Conservation (phyloP, 2,329 filamentous ascomycete genomes). For the Pseudogymnoascus sp. region DNA sequence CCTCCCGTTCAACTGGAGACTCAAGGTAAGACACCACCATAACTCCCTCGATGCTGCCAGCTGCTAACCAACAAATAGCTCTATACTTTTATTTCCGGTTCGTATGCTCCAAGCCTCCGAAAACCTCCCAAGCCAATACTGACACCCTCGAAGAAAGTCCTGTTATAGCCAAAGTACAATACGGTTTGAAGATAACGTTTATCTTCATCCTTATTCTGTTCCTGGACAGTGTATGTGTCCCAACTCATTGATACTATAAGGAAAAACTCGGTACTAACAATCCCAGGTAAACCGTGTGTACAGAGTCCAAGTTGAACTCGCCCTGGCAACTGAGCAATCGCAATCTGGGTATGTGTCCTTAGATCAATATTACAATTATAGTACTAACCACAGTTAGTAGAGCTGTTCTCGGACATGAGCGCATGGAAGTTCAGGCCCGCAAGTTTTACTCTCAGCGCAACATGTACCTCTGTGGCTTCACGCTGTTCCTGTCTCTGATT, state of each 20-base stretch:
- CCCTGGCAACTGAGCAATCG: conserved; percentile 58
- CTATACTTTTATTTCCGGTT: conserved; percentile 11
- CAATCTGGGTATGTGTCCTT: conserved; percentile 14
- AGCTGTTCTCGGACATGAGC: conserved; percentile 77
- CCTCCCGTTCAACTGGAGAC: conserved; percentile 77
- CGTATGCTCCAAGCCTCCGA: conserved; percentile 13
- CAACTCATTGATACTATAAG: neutral
- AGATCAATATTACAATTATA: neutral
- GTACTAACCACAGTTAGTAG: conserved; percentile 33
- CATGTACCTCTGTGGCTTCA: conserved; percentile 99
- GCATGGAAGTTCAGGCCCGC: conserved; percentile 96
- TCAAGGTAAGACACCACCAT: conserved; percentile 49
- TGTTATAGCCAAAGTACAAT: conserved; percentile 83
- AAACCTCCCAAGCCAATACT: conserved; percentile 17
- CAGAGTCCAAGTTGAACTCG: conserved; percentile 85
- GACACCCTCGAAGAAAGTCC: conserved; percentile 28
- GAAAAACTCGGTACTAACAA: neutral
- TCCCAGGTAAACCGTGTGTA: conserved; percentile 66
- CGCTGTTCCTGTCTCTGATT: conserved; percentile 95
- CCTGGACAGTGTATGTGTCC: conserved; percentile 77
- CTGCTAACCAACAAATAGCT: neutral
- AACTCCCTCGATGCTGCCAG: neutral
- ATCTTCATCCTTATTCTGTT: conserved; percentile 99
- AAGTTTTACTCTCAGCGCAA: conserved; percentile 99
- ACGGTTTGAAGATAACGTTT: conserved; percentile 97